Evolutionary conservation across 345 rosid species (phyloP), one percentile per base, ranked within the genome.

Genomic region (Moricandia moricandioides): DNA sequence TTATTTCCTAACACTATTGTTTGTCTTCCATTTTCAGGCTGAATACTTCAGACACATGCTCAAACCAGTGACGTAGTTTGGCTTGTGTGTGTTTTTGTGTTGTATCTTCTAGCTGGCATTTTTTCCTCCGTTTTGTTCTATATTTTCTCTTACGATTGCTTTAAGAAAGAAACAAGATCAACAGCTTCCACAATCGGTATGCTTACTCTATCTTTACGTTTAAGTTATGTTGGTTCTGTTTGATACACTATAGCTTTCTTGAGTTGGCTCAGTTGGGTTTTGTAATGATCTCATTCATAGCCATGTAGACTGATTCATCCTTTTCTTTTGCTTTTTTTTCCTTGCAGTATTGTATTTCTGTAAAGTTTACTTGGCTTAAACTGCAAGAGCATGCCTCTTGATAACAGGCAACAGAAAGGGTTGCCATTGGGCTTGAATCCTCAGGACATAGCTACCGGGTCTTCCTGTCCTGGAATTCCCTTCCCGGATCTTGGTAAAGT

Each of bases 21-120:
- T 11, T 67, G 11, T 84, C 37, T 62, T 73, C 14, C 34, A 77
- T 13, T 54, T 72, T 58, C 96, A 95, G 99, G 97, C 96, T 71
- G 96, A 95, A 71, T 92, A 95, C 84, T 92, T 95, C 74, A 90
- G 98, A 82, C 96, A 90, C 62, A 81, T 95, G 85, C 94, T 95
- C 67, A 95, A 95, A 82, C 99, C 99, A 69, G 97, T 95, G 34
- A 95, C 98, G 99, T 90, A 92, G 98, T 79, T 43, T 60, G 74
- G 74, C 79, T 73, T 65, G n/a, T 7, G 68, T 21, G 70, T 40
- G 71, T 43, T 60, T 43, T 60, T 43, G 30, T 31, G 70, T 65
- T 67, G 65, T 86, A 67, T 65, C 74, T 54, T 84, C 83, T 4
- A 87, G 83, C 90, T 77, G 86, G 81, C 82, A 26, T 27, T 43